Evolutionary conservation across 305 asterid genomes (phyloP).

Genomic region (Fraxinus albicans): DNA sequence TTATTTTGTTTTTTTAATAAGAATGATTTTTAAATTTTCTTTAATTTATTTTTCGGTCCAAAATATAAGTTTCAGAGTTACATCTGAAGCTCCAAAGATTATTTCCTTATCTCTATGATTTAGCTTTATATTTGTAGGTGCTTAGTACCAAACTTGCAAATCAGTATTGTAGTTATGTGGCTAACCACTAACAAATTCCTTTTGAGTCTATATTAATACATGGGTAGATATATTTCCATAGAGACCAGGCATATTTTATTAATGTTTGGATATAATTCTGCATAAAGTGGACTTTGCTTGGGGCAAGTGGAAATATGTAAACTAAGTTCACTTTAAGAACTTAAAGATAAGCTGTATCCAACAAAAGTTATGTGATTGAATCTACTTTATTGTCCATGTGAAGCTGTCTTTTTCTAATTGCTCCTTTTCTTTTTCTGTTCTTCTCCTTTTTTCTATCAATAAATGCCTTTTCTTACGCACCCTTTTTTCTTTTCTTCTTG

Average conservation of each 20-base stretch:
- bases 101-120: constrained; percentile 18
- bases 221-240: not conserved
- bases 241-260: not conserved
- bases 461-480: constrained; percentile 29
- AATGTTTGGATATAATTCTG: not conserved
- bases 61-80: not conserved
- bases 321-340: constrained; percentile 25
- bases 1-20: not conserved
- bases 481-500: not conserved
- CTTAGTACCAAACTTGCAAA: not conserved
- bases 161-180: not conserved
- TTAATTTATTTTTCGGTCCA: not conserved
- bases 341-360: constrained; percentile 34
- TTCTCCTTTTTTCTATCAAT: constrained; percentile 9
- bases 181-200: not conserved
- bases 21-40: constrained; percentile 12
- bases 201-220: not conserved
- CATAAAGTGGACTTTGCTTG: constrained; percentile 15
- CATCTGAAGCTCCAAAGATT: constrained; percentile 7
- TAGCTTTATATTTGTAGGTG: not conserved
- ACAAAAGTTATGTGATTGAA: constrained; percentile 34
- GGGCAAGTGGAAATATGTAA: constrained; percentile 29
- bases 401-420: constrained; percentile 26
- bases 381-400: constrained; percentile 36
- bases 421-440: constrained; percentile 14